These are phyloP conservation scores for Sporothrix pseudoabietina DNA, from an alignment of 2,329 filamentous ascomycete species.

Conservation along the genomic window DNA sequence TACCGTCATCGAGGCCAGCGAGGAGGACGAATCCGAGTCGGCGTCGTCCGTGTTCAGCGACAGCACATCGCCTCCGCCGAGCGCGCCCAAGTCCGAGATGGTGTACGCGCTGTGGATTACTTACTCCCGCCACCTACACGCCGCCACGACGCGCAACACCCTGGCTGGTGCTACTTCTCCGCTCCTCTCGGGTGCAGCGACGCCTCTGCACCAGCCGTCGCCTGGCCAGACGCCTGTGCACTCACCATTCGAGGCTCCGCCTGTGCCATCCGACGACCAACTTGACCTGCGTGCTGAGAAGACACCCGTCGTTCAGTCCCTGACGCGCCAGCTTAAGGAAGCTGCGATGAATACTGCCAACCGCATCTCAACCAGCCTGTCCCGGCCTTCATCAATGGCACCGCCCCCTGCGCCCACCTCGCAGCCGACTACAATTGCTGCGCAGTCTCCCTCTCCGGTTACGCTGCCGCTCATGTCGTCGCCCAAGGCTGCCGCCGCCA, in stretches of 20 bases:
- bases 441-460: background rate
- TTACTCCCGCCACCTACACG: slow-evolving; percentile 90
- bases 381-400: slow-evolving; percentile 21
- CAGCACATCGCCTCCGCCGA: slow-evolving; percentile 38
- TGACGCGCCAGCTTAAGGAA: slow-evolving; percentile 61
- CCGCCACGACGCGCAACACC: slow-evolving; percentile 55
- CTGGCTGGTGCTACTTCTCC: slow-evolving; percentile 63
- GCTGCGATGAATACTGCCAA: slow-evolving; percentile 58
- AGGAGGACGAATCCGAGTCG: slow-evolving; percentile 46
- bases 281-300: slow-evolving; percentile 42
- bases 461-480: slow-evolving; percentile 27
- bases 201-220: slow-evolving; percentile 76
- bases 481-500: slow-evolving; percentile 38
- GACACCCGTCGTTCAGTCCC: slow-evolving; percentile 48
- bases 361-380: slow-evolving; percentile 47
- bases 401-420: background rate
- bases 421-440: background rate
- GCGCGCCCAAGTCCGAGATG: slow-evolving; percentile 64
- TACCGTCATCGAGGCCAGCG: slow-evolving; percentile 64
- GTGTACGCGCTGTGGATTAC: slow-evolving; percentile 97
- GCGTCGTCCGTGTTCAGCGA: slow-evolving; percentile 14
- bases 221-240: slow-evolving; percentile 69
- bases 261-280: slow-evolving; percentile 43
- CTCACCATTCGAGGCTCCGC: slow-evolving; percentile 59
- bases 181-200: slow-evolving; percentile 63